These are phyloP conservation scores for Thuidium tamariscinum DNA, from an alignment of 225 moss, liverwort and hornwort species.

Conservation along the genomic window DNA sequence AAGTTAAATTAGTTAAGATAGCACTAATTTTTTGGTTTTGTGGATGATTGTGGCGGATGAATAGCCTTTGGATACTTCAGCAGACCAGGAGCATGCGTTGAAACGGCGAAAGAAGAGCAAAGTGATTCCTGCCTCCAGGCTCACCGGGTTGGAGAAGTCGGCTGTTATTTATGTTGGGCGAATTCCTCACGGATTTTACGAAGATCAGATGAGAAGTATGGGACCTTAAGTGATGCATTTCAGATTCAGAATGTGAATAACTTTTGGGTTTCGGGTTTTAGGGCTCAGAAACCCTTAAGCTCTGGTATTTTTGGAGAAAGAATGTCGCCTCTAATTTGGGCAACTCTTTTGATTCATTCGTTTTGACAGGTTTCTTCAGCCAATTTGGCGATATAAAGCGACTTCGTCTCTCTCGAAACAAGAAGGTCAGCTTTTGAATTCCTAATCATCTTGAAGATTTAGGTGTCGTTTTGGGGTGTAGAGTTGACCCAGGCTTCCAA, in stretches of 20 bases:
- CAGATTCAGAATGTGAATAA: not conserved
- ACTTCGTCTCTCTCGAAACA: constrained; percentile 83
- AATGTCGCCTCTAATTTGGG: not conserved
- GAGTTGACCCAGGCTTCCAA: not conserved
- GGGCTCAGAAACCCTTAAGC: not conserved
- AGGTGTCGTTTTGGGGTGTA: not conserved
- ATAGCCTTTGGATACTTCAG: constrained; percentile 34
- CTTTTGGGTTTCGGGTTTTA: not conserved
- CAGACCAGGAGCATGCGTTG: not conserved
- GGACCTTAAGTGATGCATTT: not conserved
- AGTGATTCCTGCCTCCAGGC: not conserved
- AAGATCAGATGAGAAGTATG: constrained; percentile 86
- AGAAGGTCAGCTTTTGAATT: constrained; percentile 42
- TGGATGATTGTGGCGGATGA: not conserved
- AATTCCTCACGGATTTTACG: constrained; percentile 95
- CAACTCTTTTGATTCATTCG: not conserved
- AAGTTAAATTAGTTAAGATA: not conserved
- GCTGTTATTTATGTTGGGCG: constrained; percentile 85
- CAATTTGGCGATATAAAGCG: constrained; percentile 84
- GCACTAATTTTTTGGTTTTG: not conserved
- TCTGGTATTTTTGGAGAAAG: not conserved
- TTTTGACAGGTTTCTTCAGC: constrained; percentile 65
- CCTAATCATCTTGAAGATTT: not conserved
- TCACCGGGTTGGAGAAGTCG: constrained; percentile 23
- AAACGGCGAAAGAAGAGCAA: constrained; percentile 14